Base-by-base conservation (phyloP, 2,329 filamentous ascomycete genomes). In the Monosporascus sp. region DNA sequence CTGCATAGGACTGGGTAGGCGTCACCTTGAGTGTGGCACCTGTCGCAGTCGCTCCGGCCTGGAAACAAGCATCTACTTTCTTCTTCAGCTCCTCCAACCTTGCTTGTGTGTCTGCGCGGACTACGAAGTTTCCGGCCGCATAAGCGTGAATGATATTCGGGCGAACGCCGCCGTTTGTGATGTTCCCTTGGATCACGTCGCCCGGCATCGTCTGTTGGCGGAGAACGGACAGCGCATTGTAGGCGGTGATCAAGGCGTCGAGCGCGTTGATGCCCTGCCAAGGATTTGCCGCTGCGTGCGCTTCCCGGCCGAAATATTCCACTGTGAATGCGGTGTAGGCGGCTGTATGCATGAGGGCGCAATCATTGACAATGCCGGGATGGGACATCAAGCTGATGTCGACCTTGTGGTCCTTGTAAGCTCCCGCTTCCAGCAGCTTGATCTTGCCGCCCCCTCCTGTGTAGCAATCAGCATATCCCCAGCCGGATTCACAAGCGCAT, bases 251-350 rank as follows among this genome's bases (percentile, higher is more conserved):
- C 22, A 82, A 61, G 0, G 80, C 81, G 58, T 85, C 82, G 0
- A 84, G 72, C 0, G 82, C 81, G 60, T 85, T 85, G 58, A 79
- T 72, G 0, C 82, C 82, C 5, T 80, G 71, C 80, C 80, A 84
- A 0, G 81, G 82, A n/a, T 71, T 76, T 3, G 76, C 75, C 0
- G 77, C 80, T 0, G 80, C 81, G 57, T 85, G 81, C 0, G 82
- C 79, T 52, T 76, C 77, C 49, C 73, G 74, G 1, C 82, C 82
- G 1, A 74, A 72, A 56, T 80, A 84, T 17, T 77, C 75, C 0
- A 78, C 78, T 20, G 72, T 72, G 56, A 82, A 73, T 43, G 71
- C 68, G 5, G 68, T 61, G 58, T 77, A 82, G 5, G 80, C 80
- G 3, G 77, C 74, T 1, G 80, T 83, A 2, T 75, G 72, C 53